A percentile compares a stretch with the other conserved stretches of the same genome.
phyloP scores from a whole-genome alignment of 768 basidiomycete genomes.

The Russula sp. region DNA sequence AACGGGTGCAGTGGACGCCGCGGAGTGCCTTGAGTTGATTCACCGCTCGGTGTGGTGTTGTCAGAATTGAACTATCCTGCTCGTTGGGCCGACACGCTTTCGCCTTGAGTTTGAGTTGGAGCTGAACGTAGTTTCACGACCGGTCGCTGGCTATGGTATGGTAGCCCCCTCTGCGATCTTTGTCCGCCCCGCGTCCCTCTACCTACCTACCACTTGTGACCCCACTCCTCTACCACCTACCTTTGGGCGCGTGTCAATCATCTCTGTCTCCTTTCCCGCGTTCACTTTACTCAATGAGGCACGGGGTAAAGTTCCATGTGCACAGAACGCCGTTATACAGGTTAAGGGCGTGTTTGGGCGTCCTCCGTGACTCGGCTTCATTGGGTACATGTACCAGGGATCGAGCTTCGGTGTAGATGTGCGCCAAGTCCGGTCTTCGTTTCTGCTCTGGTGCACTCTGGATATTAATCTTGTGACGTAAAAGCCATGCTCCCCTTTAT shows the following conservation, averaged over 20 bases:
- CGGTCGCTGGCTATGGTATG: slow-evolving; percentile 4
- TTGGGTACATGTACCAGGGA: slow-evolving; percentile 20
- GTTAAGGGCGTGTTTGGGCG: slow-evolving; percentile 20
- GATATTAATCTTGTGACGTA: slow-evolving; percentile 22
- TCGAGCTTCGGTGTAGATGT: slow-evolving; percentile 22
- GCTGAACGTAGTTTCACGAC: slow-evolving; percentile 5
- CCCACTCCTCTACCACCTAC: not conserved
- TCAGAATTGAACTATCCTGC: slow-evolving; percentile 17
- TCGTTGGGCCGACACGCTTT: slow-evolving; percentile 16
- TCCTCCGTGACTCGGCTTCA: slow-evolving; percentile 7
- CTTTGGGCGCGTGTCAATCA: slow-evolving; percentile 2
- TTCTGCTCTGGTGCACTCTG: slow-evolving; percentile 8
- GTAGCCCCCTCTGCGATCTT: not conserved
- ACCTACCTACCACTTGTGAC: not conserved
- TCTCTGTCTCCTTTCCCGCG: slow-evolving; percentile 13
- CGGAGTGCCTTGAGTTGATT: slow-evolving; percentile 17
- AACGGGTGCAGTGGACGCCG: slow-evolving; percentile 4
- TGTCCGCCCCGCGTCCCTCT: not conserved
- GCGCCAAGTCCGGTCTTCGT: slow-evolving; percentile 23
- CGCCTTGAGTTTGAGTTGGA: slow-evolving; percentile 16
- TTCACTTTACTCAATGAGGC: slow-evolving; percentile 20
- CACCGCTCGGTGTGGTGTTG: slow-evolving; percentile 5
- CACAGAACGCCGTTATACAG: slow-evolving; percentile 21
- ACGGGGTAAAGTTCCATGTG: slow-evolving; percentile 19
- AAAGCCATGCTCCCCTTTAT: slow-evolving; percentile 21